phyloP scores from a whole-genome alignment of 129 eudicot species.

The Flaveria robusta region DNA sequence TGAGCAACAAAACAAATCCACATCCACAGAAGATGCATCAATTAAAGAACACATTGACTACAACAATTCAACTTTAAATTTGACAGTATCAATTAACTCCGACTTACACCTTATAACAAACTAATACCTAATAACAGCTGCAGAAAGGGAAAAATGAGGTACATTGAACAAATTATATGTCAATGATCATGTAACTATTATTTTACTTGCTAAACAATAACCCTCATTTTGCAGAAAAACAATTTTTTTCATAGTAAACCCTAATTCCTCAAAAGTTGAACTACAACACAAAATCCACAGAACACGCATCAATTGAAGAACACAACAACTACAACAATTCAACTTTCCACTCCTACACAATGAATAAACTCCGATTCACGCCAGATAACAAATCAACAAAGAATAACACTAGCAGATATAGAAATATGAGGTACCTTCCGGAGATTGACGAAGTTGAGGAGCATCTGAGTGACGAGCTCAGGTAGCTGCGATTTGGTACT shows the following conservation, averaged over 20 bases:
- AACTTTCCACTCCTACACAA: background rate
- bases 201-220: no score
- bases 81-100: background rate
- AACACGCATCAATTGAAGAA: background rate
- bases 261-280: background rate
- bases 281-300: background rate
- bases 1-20: background rate
- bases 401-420: background rate
- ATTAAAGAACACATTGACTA: background rate
- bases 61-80: background rate
- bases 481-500: conserved; percentile 60
- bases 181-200: no score
- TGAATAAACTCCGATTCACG: background rate
- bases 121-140: background rate
- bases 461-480: conserved; percentile 75
- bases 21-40: background rate
- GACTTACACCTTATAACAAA: background rate
- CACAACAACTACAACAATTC: background rate
- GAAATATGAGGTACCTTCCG: conserved; percentile 61
- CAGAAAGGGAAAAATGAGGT: background rate
- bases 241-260: background rate
- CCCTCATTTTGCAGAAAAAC: background rate
- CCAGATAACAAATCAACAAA: background rate
- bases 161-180: conserved; percentile 27
- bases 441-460: conserved; percentile 78